These are phyloP conservation scores for Neonectria coccinea DNA, from an alignment of 2,329 filamentous ascomycete genomes.

Conservation along the genomic window DNA sequence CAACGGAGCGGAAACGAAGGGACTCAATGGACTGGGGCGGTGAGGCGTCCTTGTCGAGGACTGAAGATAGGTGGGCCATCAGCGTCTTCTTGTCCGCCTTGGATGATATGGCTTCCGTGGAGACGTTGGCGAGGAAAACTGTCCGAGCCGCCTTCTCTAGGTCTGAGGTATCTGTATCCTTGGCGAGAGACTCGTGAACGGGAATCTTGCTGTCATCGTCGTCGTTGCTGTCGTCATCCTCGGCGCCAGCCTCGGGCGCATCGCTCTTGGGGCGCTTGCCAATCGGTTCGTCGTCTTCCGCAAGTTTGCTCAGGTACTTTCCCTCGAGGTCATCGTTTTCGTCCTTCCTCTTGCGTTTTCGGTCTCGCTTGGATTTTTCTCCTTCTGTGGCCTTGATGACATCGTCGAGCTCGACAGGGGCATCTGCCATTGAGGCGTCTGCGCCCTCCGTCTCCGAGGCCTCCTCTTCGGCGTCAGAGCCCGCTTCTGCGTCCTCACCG, in stretches of 20 bases:
- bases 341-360: constrained; percentile 75
- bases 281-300: constrained; percentile 66
- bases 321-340: constrained; percentile 78
- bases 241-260: constrained; percentile 43
- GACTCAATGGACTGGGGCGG: constrained; percentile 83
- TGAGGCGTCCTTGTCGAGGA: constrained; percentile 67
- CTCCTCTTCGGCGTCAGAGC: constrained; percentile 29
- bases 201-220: constrained; percentile 58
- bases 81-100: constrained; percentile 84
- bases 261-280: constrained; percentile 66
- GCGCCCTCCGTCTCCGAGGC: constrained; percentile 55
- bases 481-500: constrained; percentile 35
- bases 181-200: constrained; percentile 69
- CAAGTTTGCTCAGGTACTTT: constrained; percentile 75
- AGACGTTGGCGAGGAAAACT: constrained; percentile 93
- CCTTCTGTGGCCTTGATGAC: constrained; percentile 51
- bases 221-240: constrained; percentile 58
- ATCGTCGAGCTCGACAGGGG: constrained; percentile 52
- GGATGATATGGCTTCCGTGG: constrained; percentile 82
- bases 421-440: constrained; percentile 52
- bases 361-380: constrained; percentile 56
- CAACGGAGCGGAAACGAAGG: constrained; percentile 92
- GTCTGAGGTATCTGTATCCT: constrained; percentile 68
- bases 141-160: constrained; percentile 89
- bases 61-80: constrained; percentile 80